phyloP scores from a whole-genome alignment of 495 filamentous ascomycete genomes.

The Cudoniella acicularis region DNA sequence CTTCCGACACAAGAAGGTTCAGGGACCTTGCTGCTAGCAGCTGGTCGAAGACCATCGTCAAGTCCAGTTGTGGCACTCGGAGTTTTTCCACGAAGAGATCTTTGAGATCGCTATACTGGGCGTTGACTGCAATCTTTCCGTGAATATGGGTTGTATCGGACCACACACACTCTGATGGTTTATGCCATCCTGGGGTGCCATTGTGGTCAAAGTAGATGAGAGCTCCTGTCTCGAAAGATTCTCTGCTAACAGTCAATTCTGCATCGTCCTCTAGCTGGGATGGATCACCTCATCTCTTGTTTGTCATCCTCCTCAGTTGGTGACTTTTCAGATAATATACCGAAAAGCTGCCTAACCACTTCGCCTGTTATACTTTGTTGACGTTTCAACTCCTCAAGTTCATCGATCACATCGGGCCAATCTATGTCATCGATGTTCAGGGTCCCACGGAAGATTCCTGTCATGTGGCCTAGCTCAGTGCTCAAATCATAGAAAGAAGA shows the following conservation, averaged over 20 bases:
- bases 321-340: background rate
- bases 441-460: background rate
- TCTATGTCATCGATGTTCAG: background rate
- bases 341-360: background rate
- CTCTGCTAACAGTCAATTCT: constrained; percentile 20
- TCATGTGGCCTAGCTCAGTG: background rate
- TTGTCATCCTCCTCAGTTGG: background rate
- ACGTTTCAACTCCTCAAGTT: background rate
- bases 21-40: constrained; percentile 20
- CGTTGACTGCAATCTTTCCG: constrained; percentile 32
- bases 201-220: constrained; percentile 28
- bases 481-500: background rate
- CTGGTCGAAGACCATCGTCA: constrained; percentile 33
- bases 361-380: background rate
- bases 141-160: constrained; percentile 33
- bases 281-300: background rate
- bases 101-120: constrained; percentile 31
- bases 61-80: constrained; percentile 29
- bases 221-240: constrained; percentile 22
- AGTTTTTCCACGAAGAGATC: constrained; percentile 35
- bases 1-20: constrained; percentile 33
- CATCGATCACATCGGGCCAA: background rate
- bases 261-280: constrained; percentile 2
- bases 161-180: constrained; percentile 36
- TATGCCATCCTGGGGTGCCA: constrained; percentile 28